A percentile compares a stretch with the other conserved stretches of the same genome.
Evolutionary conservation across 2,329 filamentous ascomycete genomes (phyloP).

Genomic region (Lasiodiplodia sp.): DNA sequence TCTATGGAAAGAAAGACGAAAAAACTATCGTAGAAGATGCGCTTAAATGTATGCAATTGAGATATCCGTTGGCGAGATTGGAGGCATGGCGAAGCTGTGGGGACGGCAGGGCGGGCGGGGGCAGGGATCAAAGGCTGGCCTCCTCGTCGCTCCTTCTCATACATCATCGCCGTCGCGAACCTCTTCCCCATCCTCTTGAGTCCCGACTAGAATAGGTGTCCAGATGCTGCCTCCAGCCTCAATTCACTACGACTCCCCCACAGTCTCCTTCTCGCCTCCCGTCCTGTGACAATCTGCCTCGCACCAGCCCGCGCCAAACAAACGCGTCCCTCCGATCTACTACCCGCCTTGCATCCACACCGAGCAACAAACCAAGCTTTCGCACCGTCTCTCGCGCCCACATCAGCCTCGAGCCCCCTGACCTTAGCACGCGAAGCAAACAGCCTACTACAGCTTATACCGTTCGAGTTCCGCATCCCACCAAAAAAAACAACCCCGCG

Average conservation of each 20-base stretch:
- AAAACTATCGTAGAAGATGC: too few species aligned
- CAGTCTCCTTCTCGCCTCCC: neutral
- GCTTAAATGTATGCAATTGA: too few species aligned
- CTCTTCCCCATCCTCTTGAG: neutral
- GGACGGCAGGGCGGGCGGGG: neutral
- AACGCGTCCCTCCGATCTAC: neutral
- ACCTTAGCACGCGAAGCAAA: too few species aligned
- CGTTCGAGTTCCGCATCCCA: too few species aligned
- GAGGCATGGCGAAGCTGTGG: too few species aligned
- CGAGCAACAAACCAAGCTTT: neutral
- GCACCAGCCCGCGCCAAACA: neutral
- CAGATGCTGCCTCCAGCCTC: slow-evolving; percentile 2
- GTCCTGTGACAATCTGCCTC: neutral
- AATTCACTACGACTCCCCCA: neutral
- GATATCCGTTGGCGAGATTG: too few species aligned
- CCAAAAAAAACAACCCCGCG: too few species aligned
- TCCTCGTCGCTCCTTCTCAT: neutral
- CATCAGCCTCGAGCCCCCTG: neutral
- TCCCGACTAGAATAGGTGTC: neutral
- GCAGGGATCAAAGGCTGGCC: slow-evolving; percentile 1
- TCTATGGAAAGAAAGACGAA: too few species aligned
- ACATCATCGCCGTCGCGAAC: slow-evolving; percentile 9
- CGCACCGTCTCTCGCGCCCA: neutral
- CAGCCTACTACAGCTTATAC: too few species aligned
- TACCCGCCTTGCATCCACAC: neutral